Conservation (phyloP, 352 stramenopile species). For the Thalassiosira pacifica region DNA sequence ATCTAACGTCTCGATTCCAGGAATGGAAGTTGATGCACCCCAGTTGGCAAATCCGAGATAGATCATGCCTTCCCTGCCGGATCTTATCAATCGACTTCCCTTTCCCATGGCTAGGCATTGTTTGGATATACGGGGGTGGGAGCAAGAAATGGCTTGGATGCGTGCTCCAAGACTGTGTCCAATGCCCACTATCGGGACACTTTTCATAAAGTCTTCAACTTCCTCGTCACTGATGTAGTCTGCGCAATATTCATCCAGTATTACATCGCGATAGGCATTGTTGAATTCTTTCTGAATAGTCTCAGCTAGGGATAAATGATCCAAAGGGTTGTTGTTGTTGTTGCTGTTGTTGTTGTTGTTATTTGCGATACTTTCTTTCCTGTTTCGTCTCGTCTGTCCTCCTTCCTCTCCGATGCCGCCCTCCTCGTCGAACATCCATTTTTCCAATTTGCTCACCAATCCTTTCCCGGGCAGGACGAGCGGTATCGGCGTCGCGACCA, state of each 20-base stretch:
- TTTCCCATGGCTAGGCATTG: constrained; percentile 74
- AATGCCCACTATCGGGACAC: constrained; percentile 73
- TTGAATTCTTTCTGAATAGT: constrained; percentile 73
- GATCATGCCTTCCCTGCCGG: constrained; percentile 60
- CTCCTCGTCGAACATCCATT: constrained; percentile 55
- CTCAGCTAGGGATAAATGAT: constrained; percentile 73
- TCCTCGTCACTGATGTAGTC: constrained; percentile 47
- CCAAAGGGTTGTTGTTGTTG: constrained; percentile 68
- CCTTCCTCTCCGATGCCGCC: not conserved
- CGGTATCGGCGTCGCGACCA: constrained; percentile 79
- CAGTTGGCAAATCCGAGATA: constrained; percentile 82
- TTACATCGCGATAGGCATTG: constrained; percentile 69
- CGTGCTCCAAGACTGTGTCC: constrained; percentile 80
- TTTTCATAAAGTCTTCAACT: constrained; percentile 60
- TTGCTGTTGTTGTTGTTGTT: too few relatives aligned
- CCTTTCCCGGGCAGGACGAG: constrained; percentile 68
- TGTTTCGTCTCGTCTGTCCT: constrained; percentile 6
- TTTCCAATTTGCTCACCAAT: constrained; percentile 48
- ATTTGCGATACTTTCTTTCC: too few relatives aligned
- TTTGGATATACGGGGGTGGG: constrained; percentile 60
- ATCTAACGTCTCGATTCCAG: constrained; percentile 64
- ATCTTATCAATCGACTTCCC: constrained; percentile 54
- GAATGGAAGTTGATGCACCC: constrained; percentile 72
- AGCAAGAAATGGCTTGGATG: constrained; percentile 61
- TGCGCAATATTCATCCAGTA: constrained; percentile 81